Base-by-base conservation (phyloP, 768 basidiomycete genomes). In the Suillus paluster region DNA sequence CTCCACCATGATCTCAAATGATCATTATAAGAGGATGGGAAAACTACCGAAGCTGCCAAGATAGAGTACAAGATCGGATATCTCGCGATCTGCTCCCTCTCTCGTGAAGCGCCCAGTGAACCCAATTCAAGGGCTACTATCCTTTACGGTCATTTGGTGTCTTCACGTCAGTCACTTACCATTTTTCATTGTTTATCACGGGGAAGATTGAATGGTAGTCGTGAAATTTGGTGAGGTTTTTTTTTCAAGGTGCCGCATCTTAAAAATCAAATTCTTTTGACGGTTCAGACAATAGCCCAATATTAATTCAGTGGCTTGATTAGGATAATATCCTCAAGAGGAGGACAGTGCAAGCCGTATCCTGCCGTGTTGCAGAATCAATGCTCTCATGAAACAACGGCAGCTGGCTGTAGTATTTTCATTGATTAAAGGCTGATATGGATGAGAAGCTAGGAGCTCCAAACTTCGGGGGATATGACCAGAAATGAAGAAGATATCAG, bases 71-170 rank as follows among this genome's bases (percentile, higher is more conserved):
- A 55, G 69, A 74, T 75, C 67, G 71, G 34, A 50, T 66, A 74
- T 74, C 70, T 74, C 63, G 69, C 74, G 73, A 74, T 74, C 72
- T 54, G 19, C 45, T 60, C 68, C 69, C 54, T 49, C 44, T 53
- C 59, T 57, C n/a, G 19, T 59, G 39, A 58, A 60, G 58, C 69
- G 62, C 64, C 44, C 58, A 46, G 63, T 62, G 21, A 45, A 46
- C 45, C 23, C 45, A 46, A 46, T 46, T 36, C 66, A 58, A 64
- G 48, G 44, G 57, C 60, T 66, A 57, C 15, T 41, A 41, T 41
- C 39, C 15, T 25, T 46, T 46, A 46, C 45, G 42, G 42, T n/a
- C 10, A 44, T 44, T 44, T 44, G n/a, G 42, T 44, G n/a, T 39
- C 23, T 17, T 57, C 41, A 55, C 54, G 34, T 55, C 54, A 55